Base-by-base conservation (phyloP, 352 stramenopile genomes). In the Plasmopara muralis region DNA sequence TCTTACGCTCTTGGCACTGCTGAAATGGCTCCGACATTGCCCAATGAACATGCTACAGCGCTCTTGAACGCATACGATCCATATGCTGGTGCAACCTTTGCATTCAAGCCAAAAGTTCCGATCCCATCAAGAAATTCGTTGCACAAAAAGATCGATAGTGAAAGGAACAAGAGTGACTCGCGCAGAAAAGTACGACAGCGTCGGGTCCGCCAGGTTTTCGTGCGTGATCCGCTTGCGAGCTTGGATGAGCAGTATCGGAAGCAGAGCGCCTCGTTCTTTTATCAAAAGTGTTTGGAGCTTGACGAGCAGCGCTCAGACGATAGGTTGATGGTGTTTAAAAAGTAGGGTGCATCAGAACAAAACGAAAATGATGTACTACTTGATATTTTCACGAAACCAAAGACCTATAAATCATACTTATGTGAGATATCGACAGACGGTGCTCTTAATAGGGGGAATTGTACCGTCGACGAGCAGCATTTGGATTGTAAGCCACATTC, bases 21-120 rank as follows among this genome's bases (percentile, higher is more conserved):
- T 6, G 53, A 84, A 49, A 60, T 89, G 35, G 70, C 54, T 6
- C 68, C 80, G 35, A 75, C 61, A 10, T 61, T 91, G 28, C 80
- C 83, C 6, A 88, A 82, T 37, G 82, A 93, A 57, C 74, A 73
- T 47, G 70, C 77, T 1, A 68, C 70, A 30, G 68, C 71, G 14
- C 64, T 93, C 57, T 68, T 93, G 39, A 67, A 86, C 34, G 69
- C 66, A 20, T 93, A 78, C 56, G 72, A 87, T 39, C 69, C 65
- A 18, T 62, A 68, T 35, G 47, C 48, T 10, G 66, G 43, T 33
- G 60, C 64, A 8, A 57, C 60, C 31, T 89, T 93, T 47, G 42
- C 64, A 8, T 89, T 93, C 51, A 62, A 81, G 43, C 79, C 82
- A 13, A 83, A 76, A 47, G 74, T 87, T 44, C 14, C 67, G 1